These are phyloP conservation scores for Metarhizium humberi DNA, from an alignment of 2,329 filamentous ascomycete species.

Conservation along the genomic window DNA sequence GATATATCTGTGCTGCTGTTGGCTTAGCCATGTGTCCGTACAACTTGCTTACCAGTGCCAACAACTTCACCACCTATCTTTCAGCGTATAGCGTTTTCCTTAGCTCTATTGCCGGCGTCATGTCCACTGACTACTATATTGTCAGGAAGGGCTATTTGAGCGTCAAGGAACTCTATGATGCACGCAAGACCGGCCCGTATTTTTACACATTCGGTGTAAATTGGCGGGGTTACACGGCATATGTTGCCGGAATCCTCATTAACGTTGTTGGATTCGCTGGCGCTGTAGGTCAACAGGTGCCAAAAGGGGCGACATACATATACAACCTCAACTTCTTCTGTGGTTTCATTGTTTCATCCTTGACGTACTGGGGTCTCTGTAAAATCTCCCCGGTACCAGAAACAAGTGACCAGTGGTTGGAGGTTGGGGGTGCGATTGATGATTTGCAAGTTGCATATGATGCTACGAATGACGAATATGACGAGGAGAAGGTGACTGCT, in stretches of 20 bases:
- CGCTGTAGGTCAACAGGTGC: conserved; percentile 62
- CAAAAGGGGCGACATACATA: conserved; percentile 71
- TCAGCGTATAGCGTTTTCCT: conserved; percentile 90
- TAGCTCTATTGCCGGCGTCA: conserved; percentile 88
- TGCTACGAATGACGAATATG: conserved; percentile 25
- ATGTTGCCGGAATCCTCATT: conserved; percentile 74
- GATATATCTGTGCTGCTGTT: conserved; percentile 72
- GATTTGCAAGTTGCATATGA: conserved; percentile 41
- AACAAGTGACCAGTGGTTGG: conserved; percentile 66
- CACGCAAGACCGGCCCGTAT: conserved; percentile 57
- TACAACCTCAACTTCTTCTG: conserved; percentile 89
- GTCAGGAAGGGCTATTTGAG: conserved; percentile 77
- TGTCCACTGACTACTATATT: conserved; percentile 78
- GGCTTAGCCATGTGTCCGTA: conserved; percentile 83
- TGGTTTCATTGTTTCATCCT: conserved; percentile 63
- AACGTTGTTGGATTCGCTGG: conserved; percentile 90
- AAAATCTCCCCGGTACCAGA: conserved; percentile 63
- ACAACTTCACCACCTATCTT: conserved; percentile 85
- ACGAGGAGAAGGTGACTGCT: conserved; percentile 22
- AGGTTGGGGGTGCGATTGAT: conserved; percentile 57
- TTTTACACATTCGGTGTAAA: conserved; percentile 66
- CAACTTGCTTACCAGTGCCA: conserved; percentile 64
- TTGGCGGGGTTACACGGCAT: conserved; percentile 77
- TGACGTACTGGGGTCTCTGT: conserved; percentile 62
- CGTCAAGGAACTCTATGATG: conserved; percentile 70